Evolutionary conservation across 1,284 basidiomycete genomes (phyloP).

Genomic region (Austropuccinia psidii): DNA sequence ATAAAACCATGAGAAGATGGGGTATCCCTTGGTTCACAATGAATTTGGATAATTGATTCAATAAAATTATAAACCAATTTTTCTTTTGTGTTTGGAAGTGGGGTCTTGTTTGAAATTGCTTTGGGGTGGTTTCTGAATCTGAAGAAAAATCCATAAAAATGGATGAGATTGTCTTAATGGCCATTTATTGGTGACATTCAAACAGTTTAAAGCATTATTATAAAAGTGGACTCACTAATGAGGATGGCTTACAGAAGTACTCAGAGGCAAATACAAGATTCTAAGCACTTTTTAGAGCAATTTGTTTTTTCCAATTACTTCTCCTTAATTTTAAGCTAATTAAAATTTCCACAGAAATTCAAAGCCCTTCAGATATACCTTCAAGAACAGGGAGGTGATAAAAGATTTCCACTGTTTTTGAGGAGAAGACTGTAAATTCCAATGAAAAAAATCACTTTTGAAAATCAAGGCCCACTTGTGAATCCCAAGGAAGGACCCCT

Average conservation of each 20-base stretch:
- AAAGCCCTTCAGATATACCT: conserved; percentile 17
- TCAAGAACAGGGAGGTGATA: conserved; percentile 17
- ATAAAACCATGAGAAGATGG: conserved; percentile 30
- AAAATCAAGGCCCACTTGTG: background rate
- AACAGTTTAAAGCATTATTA: conserved; percentile 6
- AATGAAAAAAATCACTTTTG: background rate
- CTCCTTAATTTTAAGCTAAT: background rate
- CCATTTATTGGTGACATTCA: conserved; percentile 21
- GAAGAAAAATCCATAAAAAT: background rate
- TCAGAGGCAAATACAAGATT: conserved; percentile 10
- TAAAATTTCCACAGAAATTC: conserved; percentile 12
- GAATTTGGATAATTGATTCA: conserved; percentile 19
- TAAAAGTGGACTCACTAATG: conserved; percentile 4
- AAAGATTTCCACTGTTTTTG: conserved; percentile 4
- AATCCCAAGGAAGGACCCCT: conserved; percentile 6
- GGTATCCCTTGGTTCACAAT: conserved; percentile 19
- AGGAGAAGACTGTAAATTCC: conserved; percentile 22
- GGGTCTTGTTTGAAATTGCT: background rate
- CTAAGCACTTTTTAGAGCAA: conserved; percentile 5
- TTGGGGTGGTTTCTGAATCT: background rate
- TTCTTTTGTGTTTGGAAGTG: conserved; percentile 30
- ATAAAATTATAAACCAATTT: conserved; percentile 26
- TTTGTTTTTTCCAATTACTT: background rate
- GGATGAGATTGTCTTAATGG: conserved; percentile 13
- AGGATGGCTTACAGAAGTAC: background rate